phyloP scores from a whole-genome alignment of 2,329 filamentous ascomycete species.

The Fusarium sp. region DNA sequence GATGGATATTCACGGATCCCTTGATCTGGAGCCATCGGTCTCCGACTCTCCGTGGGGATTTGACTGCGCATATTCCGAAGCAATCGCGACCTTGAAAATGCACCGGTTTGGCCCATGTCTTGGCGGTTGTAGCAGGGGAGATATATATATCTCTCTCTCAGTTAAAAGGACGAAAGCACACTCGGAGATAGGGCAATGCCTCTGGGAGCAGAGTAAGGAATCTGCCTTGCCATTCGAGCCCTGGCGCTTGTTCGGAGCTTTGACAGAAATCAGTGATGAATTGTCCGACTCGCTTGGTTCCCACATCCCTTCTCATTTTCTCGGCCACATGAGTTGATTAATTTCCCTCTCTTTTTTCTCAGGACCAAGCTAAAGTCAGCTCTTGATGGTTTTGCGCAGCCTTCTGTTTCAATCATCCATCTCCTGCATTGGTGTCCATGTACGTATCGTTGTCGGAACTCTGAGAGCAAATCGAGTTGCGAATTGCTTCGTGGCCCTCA shows the following conservation, averaged over 20 bases:
- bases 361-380: not conserved
- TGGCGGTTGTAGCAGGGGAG: slow-evolving; percentile 5
- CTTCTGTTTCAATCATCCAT: slow-evolving; percentile 8
- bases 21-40: not conserved
- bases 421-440: slow-evolving; percentile 7
- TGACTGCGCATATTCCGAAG: not conserved
- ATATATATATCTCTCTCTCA: too few relatives aligned
- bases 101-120: slow-evolving; percentile 19
- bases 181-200: not conserved
- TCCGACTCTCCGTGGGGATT: slow-evolving; percentile 18
- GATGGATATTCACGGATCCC: slow-evolving; percentile 16
- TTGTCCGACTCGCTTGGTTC: slow-evolving; percentile 13
- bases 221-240: slow-evolving; percentile 21
- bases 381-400: not conserved
- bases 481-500: slow-evolving; percentile 33
- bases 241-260: slow-evolving; percentile 10
- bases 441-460: slow-evolving; percentile 13
- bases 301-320: not conserved
- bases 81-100: slow-evolving; percentile 4
- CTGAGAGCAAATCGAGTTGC: slow-evolving; percentile 16
- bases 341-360: slow-evolving; percentile 16
- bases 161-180: too few relatives aligned
- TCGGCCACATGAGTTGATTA: not conserved
- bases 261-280: slow-evolving; percentile 11
- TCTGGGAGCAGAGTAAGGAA: not conserved